Conservation (phyloP, 331 rosid genomes). For the Pyracantha coccinea region DNA sequence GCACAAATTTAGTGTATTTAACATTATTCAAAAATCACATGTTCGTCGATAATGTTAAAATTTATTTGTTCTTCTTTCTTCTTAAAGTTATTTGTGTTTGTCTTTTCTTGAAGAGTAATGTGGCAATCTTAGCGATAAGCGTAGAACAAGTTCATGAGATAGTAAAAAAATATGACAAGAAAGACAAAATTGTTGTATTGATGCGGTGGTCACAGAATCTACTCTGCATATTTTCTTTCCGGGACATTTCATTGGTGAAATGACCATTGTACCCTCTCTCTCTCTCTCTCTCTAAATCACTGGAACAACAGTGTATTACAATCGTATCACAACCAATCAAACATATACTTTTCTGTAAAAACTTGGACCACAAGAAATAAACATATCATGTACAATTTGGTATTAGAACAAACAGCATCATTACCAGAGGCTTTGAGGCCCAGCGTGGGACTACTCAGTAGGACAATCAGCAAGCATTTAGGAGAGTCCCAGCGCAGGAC, state of each 20-base stretch:
- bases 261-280: background rate
- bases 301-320: slow-evolving; percentile 15
- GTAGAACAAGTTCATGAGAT: too few species aligned
- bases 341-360: slow-evolving; percentile 19
- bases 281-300: background rate
- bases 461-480: background rate
- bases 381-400: slow-evolving; percentile 10
- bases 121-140: too few species aligned
- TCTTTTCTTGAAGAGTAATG: too few species aligned
- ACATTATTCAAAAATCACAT: too few species aligned
- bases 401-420: background rate
- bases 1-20: too few species aligned
- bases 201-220: slow-evolving; percentile 1
- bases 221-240: background rate
- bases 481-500: background rate
- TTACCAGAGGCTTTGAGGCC: background rate
- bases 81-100: too few species aligned
- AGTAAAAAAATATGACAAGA: background rate
- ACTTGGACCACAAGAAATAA: background rate
- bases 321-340: slow-evolving; percentile 24
- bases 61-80: too few species aligned
- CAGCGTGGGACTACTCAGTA: background rate
- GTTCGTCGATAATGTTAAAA: too few species aligned
- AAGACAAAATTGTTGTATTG: slow-evolving; percentile 8
- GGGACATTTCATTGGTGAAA: background rate